Base-by-base conservation (phyloP, 2,329 filamentous ascomycete genomes). In the Hymenoscyphus fraxineus region DNA sequence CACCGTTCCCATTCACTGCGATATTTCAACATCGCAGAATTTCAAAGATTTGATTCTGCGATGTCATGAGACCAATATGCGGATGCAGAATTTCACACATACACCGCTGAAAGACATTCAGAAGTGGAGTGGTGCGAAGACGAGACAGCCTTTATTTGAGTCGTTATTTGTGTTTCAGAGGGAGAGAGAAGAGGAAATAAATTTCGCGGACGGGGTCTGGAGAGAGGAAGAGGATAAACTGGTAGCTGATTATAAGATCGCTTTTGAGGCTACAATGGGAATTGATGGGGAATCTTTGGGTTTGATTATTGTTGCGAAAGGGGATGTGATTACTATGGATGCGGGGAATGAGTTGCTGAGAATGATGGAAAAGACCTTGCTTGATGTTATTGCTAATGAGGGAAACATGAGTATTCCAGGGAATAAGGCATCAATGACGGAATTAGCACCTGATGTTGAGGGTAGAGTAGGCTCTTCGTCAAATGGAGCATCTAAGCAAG, bases 91-190 rank as follows among this genome's bases (percentile, higher is more conserved):
- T 0, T 94, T 89, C 69, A 92, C 96, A 67, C 89, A 94, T 70
- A 91, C 91, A 0, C 83, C 93, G 0, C 80, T 97, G 10, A 85
- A 92, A 27, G 85, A 91, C 57, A 88, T 97, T 40, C 87, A 90
- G 71, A 96, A 92, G 75, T 96, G 91, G 88, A 88, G 86, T 68
- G 81, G 83, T 0, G 79, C 80, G 4, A 70, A 64, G 47, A 78
- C 78, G 0, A 77, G 77, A n/a, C 76, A 84, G 54, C 80, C 84
- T 0, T 77, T 94, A 2, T 97, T 97, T 72, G 89, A 96, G 65
- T 88, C 83, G 0, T 79, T 97, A 1, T 96, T 97, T 69, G 89
- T 92, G 0, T 97, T 94, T 73, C 90, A 96, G 71, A 80, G 83
- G 41, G 70, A 76, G 0, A 67, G 72, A 0, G 64, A 71, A 0